These are phyloP conservation scores for Dendrobium nobile DNA, from an alignment of 106 monocot species.

Conservation along the genomic window DNA sequence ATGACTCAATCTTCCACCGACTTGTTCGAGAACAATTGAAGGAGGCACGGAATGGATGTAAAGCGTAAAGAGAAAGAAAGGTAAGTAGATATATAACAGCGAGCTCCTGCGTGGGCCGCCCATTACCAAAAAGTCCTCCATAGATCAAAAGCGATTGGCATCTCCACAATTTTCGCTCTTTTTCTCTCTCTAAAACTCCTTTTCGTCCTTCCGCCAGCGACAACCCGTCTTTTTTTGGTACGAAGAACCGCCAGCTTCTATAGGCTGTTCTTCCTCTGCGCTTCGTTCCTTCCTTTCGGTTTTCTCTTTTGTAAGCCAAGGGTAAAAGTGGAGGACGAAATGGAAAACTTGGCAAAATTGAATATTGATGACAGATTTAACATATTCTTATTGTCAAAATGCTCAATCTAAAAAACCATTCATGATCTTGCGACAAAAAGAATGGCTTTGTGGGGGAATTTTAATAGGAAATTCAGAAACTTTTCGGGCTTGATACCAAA, in stretches of 20 bases:
- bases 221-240: neutral
- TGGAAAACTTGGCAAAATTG: neutral
- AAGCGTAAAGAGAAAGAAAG: constrained; percentile 4
- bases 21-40: neutral
- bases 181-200: neutral
- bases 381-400: neutral
- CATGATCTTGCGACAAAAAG: neutral
- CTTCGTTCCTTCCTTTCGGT: neutral
- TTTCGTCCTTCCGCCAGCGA: constrained; percentile 1
- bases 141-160: constrained; percentile 3
- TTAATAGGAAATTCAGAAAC: neutral
- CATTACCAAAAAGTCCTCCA: constrained; percentile 4
- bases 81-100: neutral
- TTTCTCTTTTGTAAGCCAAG: neutral
- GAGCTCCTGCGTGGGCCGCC: constrained; percentile 1
- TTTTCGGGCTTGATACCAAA: neutral
- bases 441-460: no score
- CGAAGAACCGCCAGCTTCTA: neutral
- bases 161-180: constrained; percentile 1
- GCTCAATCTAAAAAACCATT: neutral
- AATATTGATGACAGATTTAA: no score
- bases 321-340: neutral
- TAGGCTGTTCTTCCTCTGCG: neutral
- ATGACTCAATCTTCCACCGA: neutral
- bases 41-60: neutral